Base-by-base conservation (phyloP, 345 rosid species). In the Pseudoturritis turrita region DNA sequence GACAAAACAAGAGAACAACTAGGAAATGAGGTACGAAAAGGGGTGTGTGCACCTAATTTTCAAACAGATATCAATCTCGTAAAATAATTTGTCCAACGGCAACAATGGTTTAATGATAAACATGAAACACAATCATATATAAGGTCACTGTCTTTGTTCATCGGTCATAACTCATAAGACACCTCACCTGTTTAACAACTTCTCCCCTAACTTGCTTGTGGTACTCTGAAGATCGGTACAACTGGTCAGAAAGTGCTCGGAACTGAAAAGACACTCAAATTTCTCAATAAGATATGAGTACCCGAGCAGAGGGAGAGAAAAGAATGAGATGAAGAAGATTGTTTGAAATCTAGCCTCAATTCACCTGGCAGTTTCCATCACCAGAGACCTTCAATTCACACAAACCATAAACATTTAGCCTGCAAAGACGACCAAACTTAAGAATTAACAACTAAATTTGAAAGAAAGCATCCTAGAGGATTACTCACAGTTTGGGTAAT, bases 311-410 rank as follows among this genome's bases (percentile, higher is more conserved):
- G 41, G 49, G 51, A 28, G 40, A 25, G 6, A 41, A 46, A 23
- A 49, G 6, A 59, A 58, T n/a, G 65, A 53, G 50, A 82, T 58
- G 10, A 51, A 21, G 39, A 52, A 53, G 45, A 45, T 17, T 11
- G 17, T 22, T 43, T 33, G 43, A 67, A 41, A 60, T 25, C 17
- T 72, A 26, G 63, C 43, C 43, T 54, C n/a, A 12, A 47, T 49
- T 71, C 80, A 90, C 98, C 97, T 90, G 98, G 72, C 98, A 94
- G 74, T 94, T 94, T 65, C 98, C 98, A 76, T 94, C 98, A 47
- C 98, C 97, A 17, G 94, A 87, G 74, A 94, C 96, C 78, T 89
- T 91, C 68, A 89, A 85, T 83, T 94, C 98, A 64, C 56, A 85
- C 65, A 94, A 78, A 69, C 96, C 88, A 81, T 90, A 89, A 67